Evolutionary conservation across 495 filamentous ascomycete genomes (phyloP).

Genomic region (Xylaria grammica): DNA sequence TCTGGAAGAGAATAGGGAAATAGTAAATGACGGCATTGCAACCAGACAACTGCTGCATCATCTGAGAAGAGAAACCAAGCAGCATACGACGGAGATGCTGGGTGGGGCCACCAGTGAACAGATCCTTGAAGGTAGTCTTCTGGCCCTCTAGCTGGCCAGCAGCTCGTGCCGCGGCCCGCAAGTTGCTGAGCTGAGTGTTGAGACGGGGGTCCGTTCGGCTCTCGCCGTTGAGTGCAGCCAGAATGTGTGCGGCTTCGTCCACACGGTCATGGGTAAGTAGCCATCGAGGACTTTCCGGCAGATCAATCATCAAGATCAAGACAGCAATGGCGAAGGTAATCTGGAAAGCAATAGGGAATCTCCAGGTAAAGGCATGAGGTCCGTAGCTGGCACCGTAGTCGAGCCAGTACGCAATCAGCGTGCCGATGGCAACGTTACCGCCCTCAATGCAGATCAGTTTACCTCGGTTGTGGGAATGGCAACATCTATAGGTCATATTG

Average conservation of each 20-base stretch:
- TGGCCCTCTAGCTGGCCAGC: slow-evolving; percentile 36
- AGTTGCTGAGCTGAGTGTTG: slow-evolving; percentile 60
- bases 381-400: slow-evolving; percentile 73
- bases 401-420: slow-evolving; percentile 75
- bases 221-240: slow-evolving; percentile 65
- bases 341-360: slow-evolving; percentile 79
- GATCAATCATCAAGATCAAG: slow-evolving; percentile 63
- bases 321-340: slow-evolving; percentile 68
- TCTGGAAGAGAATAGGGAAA: slow-evolving; percentile 48
- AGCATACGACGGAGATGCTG: slow-evolving; percentile 63
- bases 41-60: slow-evolving; percentile 74
- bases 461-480: slow-evolving; percentile 70
- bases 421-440: slow-evolving; percentile 74
- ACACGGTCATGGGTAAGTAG: slow-evolving; percentile 68
- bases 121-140: slow-evolving; percentile 54
- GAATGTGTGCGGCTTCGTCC: slow-evolving; percentile 66
- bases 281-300: slow-evolving; percentile 76
- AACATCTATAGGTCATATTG: slow-evolving; percentile 54
- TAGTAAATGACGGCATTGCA: slow-evolving; percentile 81
- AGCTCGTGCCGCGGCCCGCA: slow-evolving; percentile 62
- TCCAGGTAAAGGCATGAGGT: slow-evolving; percentile 64
- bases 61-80: slow-evolving; percentile 60
- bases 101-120: slow-evolving; percentile 62
- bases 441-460: slow-evolving; percentile 79
- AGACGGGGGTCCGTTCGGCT: slow-evolving; percentile 58